Evolutionary conservation across 2,329 filamentous ascomycete species (phyloP), one percentile per base, ranked within the genome.

Genomic region (Hypoxylon sp.): DNA sequence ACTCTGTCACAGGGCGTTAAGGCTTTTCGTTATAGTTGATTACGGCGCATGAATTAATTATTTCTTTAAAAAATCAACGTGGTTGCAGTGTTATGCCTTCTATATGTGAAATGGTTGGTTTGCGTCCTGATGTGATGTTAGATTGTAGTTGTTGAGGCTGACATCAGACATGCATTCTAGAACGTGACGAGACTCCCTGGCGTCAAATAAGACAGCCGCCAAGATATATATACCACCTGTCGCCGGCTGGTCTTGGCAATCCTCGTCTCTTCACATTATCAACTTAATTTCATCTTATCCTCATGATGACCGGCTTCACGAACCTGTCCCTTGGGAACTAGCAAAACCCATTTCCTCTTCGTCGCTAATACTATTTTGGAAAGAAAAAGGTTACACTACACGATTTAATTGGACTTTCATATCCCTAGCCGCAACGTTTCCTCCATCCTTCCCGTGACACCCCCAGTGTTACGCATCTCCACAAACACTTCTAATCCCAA

Each of bases 131-230:
- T 53, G 19, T 53, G 51, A 53, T 51, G 63, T 67, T 56, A 46
- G 25, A 49, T 56, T 57, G 55, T 49, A 48, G 60, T 67, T 19
- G 60, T 52, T 67, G 65, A 38, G 65, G 65, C 65, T 68, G 46
- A 64, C 34, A 55, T 46, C 23, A 51, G 49, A 36, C 45, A 53
- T 53, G 46, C 34, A 19, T 23, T n/a, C 17, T 23, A 46, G 14
- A 56, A 34, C 28, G 38, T 23, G 38, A 46, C 23, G 13, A 9
- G 17, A 32, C n/a, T 10, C 51, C 23, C 25, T 45, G 19, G 25
- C 25, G 4, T 41, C 14, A 21, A 38, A 14, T 45, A 0, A 5
- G 51, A 11, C 51, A 38, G 32, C 13, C 3, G 5, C 45, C 6
- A 36, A 9, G 36, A 56, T 5, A 14, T n/a, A 10, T 14, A 7